phyloP scores from a whole-genome alignment of 1,284 basidiomycete species.

The Microbotryum saponariae region DNA sequence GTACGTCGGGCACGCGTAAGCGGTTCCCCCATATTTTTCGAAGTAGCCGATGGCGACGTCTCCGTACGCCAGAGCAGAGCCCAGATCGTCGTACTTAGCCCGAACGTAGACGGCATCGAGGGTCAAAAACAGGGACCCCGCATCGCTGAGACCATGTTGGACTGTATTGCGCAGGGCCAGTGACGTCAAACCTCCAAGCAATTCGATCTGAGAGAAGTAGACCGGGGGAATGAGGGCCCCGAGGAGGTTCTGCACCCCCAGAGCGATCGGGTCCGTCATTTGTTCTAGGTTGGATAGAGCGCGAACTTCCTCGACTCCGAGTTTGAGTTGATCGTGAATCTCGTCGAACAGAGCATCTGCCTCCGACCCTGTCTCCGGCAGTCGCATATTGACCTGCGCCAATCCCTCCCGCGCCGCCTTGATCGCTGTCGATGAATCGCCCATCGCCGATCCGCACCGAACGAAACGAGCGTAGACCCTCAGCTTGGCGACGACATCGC shows the following conservation, averaged over 20 bases:
- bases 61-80: slow-evolving; percentile 17
- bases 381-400: slow-evolving; percentile 11
- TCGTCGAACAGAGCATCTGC: slow-evolving; percentile 1
- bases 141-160: slow-evolving; percentile 21
- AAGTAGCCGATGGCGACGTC: slow-evolving; percentile 20
- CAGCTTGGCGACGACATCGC: slow-evolving; percentile 62
- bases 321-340: slow-evolving; percentile 1
- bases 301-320: slow-evolving; percentile 7
- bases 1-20: slow-evolving; percentile 29
- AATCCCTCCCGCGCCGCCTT: slow-evolving; percentile 20
- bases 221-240: slow-evolving; percentile 27
- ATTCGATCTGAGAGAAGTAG: slow-evolving; percentile 30
- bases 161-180: slow-evolving; percentile 8
- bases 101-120: slow-evolving; percentile 24
- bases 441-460: slow-evolving; percentile 20
- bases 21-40: slow-evolving; percentile 17
- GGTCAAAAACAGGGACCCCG: slow-evolving; percentile 25
- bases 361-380: slow-evolving; percentile 8
- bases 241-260: slow-evolving; percentile 17
- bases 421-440: slow-evolving; percentile 20
- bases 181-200: slow-evolving; percentile 24
- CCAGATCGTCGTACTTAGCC: slow-evolving; percentile 2
- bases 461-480: slow-evolving; percentile 54
- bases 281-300: background rate
- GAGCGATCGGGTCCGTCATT: slow-evolving; percentile 9